Evolutionary conservation across 495 filamentous ascomycete genomes (phyloP), one percentile per base, ranked within the genome.

Genomic region (Aspergillus conjunctus): DNA sequence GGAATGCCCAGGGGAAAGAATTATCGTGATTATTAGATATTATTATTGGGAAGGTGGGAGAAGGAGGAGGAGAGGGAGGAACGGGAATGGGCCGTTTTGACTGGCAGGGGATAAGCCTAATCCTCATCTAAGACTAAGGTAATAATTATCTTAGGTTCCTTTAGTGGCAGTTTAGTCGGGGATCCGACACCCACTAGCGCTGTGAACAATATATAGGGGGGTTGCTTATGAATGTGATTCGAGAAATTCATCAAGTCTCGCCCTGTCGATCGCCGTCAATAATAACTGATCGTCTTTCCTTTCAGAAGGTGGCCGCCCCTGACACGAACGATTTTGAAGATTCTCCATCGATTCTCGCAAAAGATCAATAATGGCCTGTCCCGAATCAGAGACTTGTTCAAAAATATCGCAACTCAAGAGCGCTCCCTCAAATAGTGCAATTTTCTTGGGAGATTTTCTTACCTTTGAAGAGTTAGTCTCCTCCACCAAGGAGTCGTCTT

Each of bases 181-280:
- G 44, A 48, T 48, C 44, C 44, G 44, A 48, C 44, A 14, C 41
- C 37, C 57, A 52, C 56, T 54, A 54, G 52, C 32, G 45, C 39
- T 48, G 31, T 48, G 45, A 46, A 21, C 22, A 46, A 32, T 46
- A 45, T 56, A 21, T 48, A 17, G 18, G 10, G 44, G 44, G 32
- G 32, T 26, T 20, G 26, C 43, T 39, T 48, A n/a, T 22, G 41
- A 17, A 18, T 39, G 8, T 31, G 41, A 31, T 54, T 55, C 22
- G 44, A 33, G 45, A n/a, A 37, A 43, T 48, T 57, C 55, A 46
- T 50, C 41, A 30, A 52, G 60, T 58, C 60, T 61, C 64, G 61
- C 54, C 65, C 56, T 56, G 65, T 59, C 61, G 65, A 67, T 67
- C 65, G 54, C 51, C 26, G 52, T 56, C 58, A 67, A 67, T 64